phyloP scores from a whole-genome alignment of 768 basidiomycete genomes.

The Hygrocybe punicea region DNA sequence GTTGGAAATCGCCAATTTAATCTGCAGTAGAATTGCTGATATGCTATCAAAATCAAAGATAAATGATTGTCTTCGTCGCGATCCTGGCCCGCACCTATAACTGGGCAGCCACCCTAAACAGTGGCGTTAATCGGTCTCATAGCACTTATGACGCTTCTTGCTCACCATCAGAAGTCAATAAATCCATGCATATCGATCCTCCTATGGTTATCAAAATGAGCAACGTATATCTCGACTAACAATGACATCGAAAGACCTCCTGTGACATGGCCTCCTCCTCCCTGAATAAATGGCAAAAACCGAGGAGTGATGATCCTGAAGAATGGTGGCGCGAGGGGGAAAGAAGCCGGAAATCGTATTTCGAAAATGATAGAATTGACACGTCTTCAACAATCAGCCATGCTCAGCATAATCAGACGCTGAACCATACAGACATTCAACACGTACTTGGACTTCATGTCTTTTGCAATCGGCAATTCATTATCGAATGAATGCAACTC shows the following conservation, averaged over 20 bases:
- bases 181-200: slow-evolving; percentile 74
- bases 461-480: slow-evolving; percentile 56
- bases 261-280: slow-evolving; percentile 69
- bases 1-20: slow-evolving; percentile 66
- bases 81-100: slow-evolving; percentile 43
- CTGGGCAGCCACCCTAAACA: slow-evolving; percentile 61
- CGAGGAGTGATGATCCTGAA: slow-evolving; percentile 73
- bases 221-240: not conserved
- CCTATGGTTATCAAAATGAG: slow-evolving; percentile 34
- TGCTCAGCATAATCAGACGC: slow-evolving; percentile 6
- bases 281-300: slow-evolving; percentile 65
- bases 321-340: slow-evolving; percentile 70
- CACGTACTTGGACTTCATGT: slow-evolving; percentile 49
- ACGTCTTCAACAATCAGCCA: slow-evolving; percentile 42
- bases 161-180: slow-evolving; percentile 60
- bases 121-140: not conserved
- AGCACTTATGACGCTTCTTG: not conserved
- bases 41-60: slow-evolving; percentile 30
- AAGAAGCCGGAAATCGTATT: slow-evolving; percentile 63
- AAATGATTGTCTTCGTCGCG: not conserved
- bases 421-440: not conserved
- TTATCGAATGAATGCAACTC: slow-evolving; percentile 70
- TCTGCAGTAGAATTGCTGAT: slow-evolving; percentile 56
- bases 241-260: slow-evolving; percentile 38
- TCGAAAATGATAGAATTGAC: slow-evolving; percentile 70